phyloP scores from a whole-genome alignment of 2,329 filamentous ascomycete species.

The Rutstroemia sp. region DNA sequence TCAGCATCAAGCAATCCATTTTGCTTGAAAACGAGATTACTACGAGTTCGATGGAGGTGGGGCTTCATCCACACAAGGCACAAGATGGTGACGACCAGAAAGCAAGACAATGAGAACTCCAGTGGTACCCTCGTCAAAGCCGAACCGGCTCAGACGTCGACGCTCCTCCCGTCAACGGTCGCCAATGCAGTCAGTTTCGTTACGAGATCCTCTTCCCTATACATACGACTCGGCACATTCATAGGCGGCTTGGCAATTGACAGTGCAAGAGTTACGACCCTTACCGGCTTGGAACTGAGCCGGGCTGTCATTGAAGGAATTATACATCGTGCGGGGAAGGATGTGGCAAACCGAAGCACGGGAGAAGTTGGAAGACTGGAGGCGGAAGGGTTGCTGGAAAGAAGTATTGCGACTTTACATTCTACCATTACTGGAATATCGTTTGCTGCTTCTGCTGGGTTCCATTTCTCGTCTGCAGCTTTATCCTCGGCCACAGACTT shows the following conservation, averaged over 20 bases:
- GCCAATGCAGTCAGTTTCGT: constrained; percentile 54
- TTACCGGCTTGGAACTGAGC: constrained; percentile 32
- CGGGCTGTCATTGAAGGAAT: constrained; percentile 33
- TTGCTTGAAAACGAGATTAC: neutral
- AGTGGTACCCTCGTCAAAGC: neutral
- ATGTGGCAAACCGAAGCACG: constrained; percentile 27
- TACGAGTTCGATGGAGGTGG: neutral
- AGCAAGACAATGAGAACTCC: neutral
- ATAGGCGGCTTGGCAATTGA: constrained; percentile 32
- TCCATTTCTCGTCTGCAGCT: constrained; percentile 49
- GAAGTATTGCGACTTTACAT: constrained; percentile 49
- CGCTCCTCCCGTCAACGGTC: constrained; percentile 49
- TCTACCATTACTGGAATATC: constrained; percentile 50
- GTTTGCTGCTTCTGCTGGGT: constrained; percentile 54
- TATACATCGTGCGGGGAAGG: constrained; percentile 30
- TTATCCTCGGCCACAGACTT: constrained; percentile 47
- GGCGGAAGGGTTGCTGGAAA: constrained; percentile 49
- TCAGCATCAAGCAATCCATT: no score
- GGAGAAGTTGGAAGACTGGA: constrained; percentile 41
- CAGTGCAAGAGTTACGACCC: constrained; percentile 31
- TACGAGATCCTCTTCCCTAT: constrained; percentile 50
- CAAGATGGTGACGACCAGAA: neutral
- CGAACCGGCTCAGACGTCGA: constrained; percentile 25
- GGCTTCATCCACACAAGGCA: neutral
- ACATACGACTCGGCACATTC: constrained; percentile 32